These are phyloP conservation scores for Paraphoma sp. DNA, from an alignment of 2,329 filamentous ascomycete species.

Conservation along the genomic window DNA sequence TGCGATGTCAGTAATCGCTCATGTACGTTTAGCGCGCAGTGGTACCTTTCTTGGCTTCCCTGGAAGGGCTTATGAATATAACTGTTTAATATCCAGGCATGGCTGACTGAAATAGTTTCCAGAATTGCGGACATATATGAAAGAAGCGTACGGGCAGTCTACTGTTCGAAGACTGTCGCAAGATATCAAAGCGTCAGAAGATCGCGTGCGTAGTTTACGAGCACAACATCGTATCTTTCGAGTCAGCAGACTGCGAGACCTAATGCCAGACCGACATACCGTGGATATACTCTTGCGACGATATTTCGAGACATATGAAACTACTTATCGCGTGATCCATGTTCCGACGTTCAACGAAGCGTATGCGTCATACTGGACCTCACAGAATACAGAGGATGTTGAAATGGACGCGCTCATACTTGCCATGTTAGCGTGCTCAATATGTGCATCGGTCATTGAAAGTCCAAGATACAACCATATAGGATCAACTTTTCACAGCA, in stretches of 20 bases:
- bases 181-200: slow-evolving; percentile 29
- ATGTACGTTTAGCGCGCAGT: slow-evolving; percentile 12
- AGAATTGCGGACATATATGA: slow-evolving; percentile 35
- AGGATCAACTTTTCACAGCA: slow-evolving; percentile 47
- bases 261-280: slow-evolving; percentile 42
- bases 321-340: slow-evolving; percentile 59
- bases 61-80: not conserved
- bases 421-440: slow-evolving; percentile 46
- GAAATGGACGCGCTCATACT: slow-evolving; percentile 49
- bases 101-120: slow-evolving; percentile 35
- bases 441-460: slow-evolving; percentile 38
- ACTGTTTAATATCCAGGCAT: not conserved
- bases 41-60: not conserved
- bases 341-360: slow-evolving; percentile 56
- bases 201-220: slow-evolving; percentile 10
- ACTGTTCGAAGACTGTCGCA: slow-evolving; percentile 24
- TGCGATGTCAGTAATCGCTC: slow-evolving; percentile 30
- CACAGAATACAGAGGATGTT: slow-evolving; percentile 19
- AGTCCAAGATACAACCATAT: slow-evolving; percentile 43
- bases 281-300: slow-evolving; percentile 51
- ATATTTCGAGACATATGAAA: slow-evolving; percentile 60
- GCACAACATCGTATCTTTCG: slow-evolving; percentile 12
- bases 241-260: slow-evolving; percentile 14
- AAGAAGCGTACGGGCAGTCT: slow-evolving; percentile 25
- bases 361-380: slow-evolving; percentile 55